Conservation (phyloP, 306 rosid genomes). For the Alnus rubra region DNA sequence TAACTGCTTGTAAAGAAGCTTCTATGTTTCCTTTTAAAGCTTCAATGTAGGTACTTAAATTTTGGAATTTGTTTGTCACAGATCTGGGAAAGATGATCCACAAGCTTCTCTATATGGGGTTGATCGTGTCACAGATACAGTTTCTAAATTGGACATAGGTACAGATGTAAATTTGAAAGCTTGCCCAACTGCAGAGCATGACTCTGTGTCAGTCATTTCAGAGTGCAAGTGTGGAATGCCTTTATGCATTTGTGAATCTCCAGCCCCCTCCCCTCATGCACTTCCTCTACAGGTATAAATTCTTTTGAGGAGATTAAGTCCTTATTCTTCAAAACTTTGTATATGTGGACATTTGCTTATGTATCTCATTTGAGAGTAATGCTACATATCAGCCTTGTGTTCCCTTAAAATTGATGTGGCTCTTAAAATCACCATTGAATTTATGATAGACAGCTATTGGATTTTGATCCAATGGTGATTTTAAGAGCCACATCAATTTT, state of each 20-base stretch:
- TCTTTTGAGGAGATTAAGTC: not conserved
- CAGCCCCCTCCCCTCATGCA: conserved; percentile 52
- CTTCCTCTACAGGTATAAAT: conserved; percentile 55
- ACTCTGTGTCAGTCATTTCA: conserved; percentile 33
- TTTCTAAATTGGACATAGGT: conserved; percentile 65
- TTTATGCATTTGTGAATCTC: conserved; percentile 90
- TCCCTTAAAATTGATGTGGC: too few relatives aligned
- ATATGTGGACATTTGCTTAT: too few relatives aligned
- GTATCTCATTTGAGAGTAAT: too few relatives aligned
- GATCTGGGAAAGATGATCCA: conserved; percentile 50
- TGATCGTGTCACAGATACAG: conserved; percentile 48
- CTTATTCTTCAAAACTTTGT: too few relatives aligned
- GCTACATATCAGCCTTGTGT: too few relatives aligned
- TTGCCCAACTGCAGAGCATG: conserved; percentile 42
- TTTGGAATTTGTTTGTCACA: conserved; percentile 30
- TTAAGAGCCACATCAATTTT: too few relatives aligned
- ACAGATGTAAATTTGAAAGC: conserved; percentile 41
- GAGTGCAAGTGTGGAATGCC: conserved; percentile 99
- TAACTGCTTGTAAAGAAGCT: not conserved
- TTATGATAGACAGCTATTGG: too few relatives aligned
- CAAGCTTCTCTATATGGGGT: conserved; percentile 50
- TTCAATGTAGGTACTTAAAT: not conserved
- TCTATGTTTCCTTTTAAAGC: not conserved
- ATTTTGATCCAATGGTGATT: too few relatives aligned
- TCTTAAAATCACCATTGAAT: too few relatives aligned